Evolutionary conservation across 345 rosid species (phyloP).

Genomic region (Mercurialis annua): DNA sequence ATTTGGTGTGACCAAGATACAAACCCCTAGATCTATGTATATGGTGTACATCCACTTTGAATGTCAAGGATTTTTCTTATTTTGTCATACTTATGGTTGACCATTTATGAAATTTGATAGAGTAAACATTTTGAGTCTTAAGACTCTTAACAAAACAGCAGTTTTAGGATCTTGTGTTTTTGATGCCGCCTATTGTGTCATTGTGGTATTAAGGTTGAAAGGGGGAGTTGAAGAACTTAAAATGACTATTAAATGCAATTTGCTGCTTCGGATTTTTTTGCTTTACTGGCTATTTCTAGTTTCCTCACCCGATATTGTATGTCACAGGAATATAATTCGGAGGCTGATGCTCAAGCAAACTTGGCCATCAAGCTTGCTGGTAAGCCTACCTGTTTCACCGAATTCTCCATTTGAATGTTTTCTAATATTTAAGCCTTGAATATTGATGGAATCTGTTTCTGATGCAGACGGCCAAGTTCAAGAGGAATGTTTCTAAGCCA

Average conservation of each 20-base stretch:
- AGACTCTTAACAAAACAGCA: background rate
- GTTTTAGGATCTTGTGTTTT: background rate
- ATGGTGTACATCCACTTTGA: background rate
- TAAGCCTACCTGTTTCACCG: conserved; percentile 30
- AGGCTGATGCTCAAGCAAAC: conserved; percentile 88
- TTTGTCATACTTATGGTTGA: background rate
- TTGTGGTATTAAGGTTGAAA: background rate
- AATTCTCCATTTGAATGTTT: background rate
- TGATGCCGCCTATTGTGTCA: background rate
- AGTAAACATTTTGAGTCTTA: no score
- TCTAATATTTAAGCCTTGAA: background rate
- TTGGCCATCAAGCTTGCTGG: conserved; percentile 64
- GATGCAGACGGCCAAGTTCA: conserved; percentile 19
- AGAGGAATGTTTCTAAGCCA: conserved; percentile 1
- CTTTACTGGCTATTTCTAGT: background rate
- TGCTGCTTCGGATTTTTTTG: background rate
- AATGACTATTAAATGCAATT: background rate
- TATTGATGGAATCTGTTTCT: background rate
- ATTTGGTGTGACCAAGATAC: background rate
- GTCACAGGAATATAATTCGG: conserved; percentile 51
- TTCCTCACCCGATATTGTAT: background rate
- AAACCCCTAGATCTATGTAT: background rate
- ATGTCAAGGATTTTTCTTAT: background rate
- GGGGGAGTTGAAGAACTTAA: background rate
- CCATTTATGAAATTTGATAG: no score